Conservation (phyloP, 805 yeast genomes). For the Jamesozyma piceae region DNA sequence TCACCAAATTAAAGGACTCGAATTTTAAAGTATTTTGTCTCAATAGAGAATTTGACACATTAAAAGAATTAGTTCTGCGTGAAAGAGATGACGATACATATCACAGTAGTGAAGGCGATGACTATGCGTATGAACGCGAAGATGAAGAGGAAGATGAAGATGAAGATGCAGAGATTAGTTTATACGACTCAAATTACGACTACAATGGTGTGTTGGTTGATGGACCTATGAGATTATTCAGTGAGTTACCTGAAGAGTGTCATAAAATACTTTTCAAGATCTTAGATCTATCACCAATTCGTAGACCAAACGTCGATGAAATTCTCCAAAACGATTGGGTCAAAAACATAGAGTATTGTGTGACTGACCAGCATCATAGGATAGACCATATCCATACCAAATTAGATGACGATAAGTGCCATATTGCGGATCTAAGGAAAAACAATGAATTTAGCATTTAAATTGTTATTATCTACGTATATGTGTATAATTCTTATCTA, state of each 20-base stretch:
- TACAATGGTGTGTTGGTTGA: conserved; percentile 50
- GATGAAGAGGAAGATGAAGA: background rate
- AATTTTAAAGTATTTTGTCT: conserved; percentile 74
- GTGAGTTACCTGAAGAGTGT: conserved; percentile 60
- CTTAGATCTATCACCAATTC: conserved; percentile 78
- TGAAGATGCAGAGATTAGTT: conserved; percentile 1
- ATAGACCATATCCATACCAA: conserved; percentile 20
- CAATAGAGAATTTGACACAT: conserved; percentile 53
- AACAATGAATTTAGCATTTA: background rate
- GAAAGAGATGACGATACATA: conserved; percentile 11
- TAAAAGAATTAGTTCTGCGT: conserved; percentile 49
- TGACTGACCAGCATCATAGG: conserved; percentile 17
- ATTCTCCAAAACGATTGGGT: conserved; percentile 66
- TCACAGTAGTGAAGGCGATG: background rate
- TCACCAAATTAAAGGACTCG: conserved; percentile 68
- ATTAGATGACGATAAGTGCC: conserved; percentile 88
- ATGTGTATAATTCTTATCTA: background rate
- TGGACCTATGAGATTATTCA: conserved; percentile 61
- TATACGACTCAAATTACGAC: conserved; percentile 16
- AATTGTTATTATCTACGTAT: background rate
- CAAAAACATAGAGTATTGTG: conserved; percentile 53
- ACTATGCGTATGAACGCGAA: no score
- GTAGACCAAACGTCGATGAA: conserved; percentile 67
- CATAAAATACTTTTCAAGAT: conserved; percentile 57
- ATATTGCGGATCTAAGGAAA: conserved; percentile 61